Percentiles rank a stretch among this genome's conserved stretches.
Conservation (phyloP, 116 monocot species). For the Papilionanthe hybrid region DNA sequence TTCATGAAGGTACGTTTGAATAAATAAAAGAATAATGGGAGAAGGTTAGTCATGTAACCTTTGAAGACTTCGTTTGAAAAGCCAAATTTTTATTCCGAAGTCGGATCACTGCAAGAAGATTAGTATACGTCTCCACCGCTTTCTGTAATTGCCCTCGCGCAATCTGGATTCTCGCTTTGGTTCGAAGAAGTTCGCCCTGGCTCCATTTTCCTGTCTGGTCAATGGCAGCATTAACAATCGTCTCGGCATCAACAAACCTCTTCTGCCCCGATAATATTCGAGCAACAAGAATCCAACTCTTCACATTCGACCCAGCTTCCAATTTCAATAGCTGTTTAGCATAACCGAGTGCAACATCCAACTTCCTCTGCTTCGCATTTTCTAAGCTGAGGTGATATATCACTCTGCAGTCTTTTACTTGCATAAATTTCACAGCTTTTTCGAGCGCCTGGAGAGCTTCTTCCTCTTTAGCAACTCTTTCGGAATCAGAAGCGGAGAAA, state of each 20-base stretch:
- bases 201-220: slow-evolving; percentile 74
- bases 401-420: slow-evolving; percentile 41
- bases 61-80: slow-evolving; percentile 37
- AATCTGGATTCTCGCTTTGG: slow-evolving; percentile 83
- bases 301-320: slow-evolving; percentile 71
- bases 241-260: slow-evolving; percentile 62
- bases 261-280: slow-evolving; percentile 88
- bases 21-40: background rate
- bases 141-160: slow-evolving; percentile 50
- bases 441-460: slow-evolving; percentile 70
- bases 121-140: slow-evolving; percentile 70
- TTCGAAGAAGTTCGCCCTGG: slow-evolving; percentile 61
- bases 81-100: slow-evolving; percentile 46
- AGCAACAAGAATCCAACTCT: slow-evolving; percentile 77
- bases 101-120: slow-evolving; percentile 77
- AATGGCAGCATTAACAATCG: slow-evolving; percentile 62
- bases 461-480: slow-evolving; percentile 46
- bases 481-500: slow-evolving; percentile 51
- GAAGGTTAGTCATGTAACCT: slow-evolving; percentile 32
- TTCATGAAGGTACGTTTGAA: background rate
- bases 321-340: slow-evolving; percentile 58
- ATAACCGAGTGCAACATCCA: slow-evolving; percentile 62
- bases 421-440: slow-evolving; percentile 38
- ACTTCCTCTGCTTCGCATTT: slow-evolving; percentile 87
- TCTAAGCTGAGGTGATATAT: slow-evolving; percentile 68